Conservation (phyloP, 495 filamentous ascomycete species). For the Talaromyces liani region DNA sequence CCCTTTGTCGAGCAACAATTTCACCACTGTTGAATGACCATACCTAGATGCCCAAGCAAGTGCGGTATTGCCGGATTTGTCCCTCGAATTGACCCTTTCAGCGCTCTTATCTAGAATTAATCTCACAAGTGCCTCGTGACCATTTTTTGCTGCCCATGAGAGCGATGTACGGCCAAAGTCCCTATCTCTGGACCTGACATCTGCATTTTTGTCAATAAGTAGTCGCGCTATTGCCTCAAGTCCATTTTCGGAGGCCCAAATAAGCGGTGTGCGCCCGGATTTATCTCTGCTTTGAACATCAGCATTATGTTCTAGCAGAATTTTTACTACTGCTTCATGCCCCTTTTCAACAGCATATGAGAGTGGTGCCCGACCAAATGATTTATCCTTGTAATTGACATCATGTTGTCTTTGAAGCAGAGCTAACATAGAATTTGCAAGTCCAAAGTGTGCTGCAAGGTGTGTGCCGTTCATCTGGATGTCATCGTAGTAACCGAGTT, state of each 20-base stretch:
- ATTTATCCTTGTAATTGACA: slow-evolving; percentile 2
- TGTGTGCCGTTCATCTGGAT: slow-evolving; percentile 2
- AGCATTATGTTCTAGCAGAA: slow-evolving; percentile 15
- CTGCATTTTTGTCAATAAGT: slow-evolving; percentile 11
- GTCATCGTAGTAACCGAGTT: slow-evolving; percentile 1
- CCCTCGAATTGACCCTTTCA: slow-evolving; percentile 16
- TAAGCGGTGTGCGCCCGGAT: slow-evolving; percentile 14
- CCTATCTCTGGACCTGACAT: slow-evolving; percentile 14
- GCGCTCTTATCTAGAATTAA: slow-evolving; percentile 13
- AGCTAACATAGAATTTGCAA: slow-evolving; percentile 5
- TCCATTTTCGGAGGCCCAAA: slow-evolving; percentile 17
- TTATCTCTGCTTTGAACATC: slow-evolving; percentile 17
- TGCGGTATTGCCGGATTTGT: slow-evolving; percentile 11
- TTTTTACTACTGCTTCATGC: slow-evolving; percentile 22
- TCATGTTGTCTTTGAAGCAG: slow-evolving; percentile 3
- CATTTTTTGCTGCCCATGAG: slow-evolving; percentile 18
- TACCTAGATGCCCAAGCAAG: slow-evolving; percentile 8
- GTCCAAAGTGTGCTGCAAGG: slow-evolving; percentile 15
- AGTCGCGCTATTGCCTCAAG: slow-evolving; percentile 15
- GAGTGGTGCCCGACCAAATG: slow-evolving; percentile 16
- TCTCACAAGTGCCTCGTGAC: slow-evolving; percentile 16
- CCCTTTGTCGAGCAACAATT: slow-evolving; percentile 15
- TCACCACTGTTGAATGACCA: slow-evolving; percentile 16
- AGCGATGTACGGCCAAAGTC: slow-evolving; percentile 15
- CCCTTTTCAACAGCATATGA: slow-evolving; percentile 29